Evolutionary conservation across 148 eudicot genomes (phyloP), one percentile per base, ranked within the genome.

Genomic region (Salicornia ramosissima): DNA sequence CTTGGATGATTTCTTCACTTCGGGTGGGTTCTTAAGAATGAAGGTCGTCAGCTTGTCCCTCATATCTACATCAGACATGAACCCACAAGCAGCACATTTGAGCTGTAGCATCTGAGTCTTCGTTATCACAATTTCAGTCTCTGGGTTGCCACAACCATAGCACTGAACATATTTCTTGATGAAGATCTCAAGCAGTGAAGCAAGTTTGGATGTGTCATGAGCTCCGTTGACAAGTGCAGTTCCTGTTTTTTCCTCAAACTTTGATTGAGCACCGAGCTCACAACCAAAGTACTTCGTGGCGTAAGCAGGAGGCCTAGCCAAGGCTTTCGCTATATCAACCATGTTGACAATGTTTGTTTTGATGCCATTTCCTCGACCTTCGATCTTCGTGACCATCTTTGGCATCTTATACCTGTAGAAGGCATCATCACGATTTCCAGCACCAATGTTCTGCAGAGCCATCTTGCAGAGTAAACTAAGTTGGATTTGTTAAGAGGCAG

Each of bases 351-450:
- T 68, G 61, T 89, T 89, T 10, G 95, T 89, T 74, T 89, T 89
- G 76, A 89, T 89, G 81, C 90, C 95, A 71, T 89, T 89, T 56
- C 95, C 95, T 22, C 95, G 79, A n/a, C 95, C 95, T 76, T 89
- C 95, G 14, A 89, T 86, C 69, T 89, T 89, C 16, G 95, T 86
- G 21, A 89, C 82, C 95, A 89, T 89, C 81, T 25, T 86, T 29
- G 95, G 95, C 95, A 89, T 89, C 87, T 89, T 89, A 43, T 89
- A 89, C 87, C 95, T 81, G 74, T 89, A 89, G 74, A 89, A 89
- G 95, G 95, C 95, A 85, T 89, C 95, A 64, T 89, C 95, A 10
- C 85, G 86, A 79, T 89, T 89, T 29, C 83, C 80, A 60, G 83
- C 89, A 71, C 95, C 95, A 81, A 89, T 89, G 78, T 89, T 89